Percentiles rank a stretch among this genome's conserved stretches.
Conservation (phyloP, 2,329 filamentous ascomycete genomes). For the Xylariaceae sp. region DNA sequence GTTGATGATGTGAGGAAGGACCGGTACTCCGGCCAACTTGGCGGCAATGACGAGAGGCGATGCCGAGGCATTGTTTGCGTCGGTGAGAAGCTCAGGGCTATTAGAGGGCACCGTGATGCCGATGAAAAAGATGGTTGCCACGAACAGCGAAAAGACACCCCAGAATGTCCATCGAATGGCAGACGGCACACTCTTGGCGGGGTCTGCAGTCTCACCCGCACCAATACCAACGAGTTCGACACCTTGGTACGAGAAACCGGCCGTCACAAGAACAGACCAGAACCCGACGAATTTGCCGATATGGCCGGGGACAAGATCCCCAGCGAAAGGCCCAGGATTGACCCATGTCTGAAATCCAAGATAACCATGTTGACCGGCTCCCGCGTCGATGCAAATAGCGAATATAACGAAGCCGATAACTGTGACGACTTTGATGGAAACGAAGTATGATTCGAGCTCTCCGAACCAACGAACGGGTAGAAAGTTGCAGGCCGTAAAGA, state of each 20-base stretch:
- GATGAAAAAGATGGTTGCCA: constrained; percentile 63
- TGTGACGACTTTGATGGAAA: constrained; percentile 71
- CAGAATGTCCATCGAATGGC: constrained; percentile 73
- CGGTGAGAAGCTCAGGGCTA: constrained; percentile 49
- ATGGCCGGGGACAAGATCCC: constrained; percentile 51
- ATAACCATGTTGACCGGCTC: constrained; percentile 64
- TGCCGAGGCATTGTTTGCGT: constrained; percentile 54
- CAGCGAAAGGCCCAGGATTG: constrained; percentile 62
- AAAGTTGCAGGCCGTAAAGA: constrained; percentile 66
- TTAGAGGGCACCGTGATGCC: constrained; percentile 65
- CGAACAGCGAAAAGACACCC: constrained; percentile 67
- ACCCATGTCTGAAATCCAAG: constrained; percentile 71
- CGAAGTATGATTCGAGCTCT: constrained; percentile 75
- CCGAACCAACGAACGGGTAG: constrained; percentile 69
- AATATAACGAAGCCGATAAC: constrained; percentile 74
- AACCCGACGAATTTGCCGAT: constrained; percentile 64
- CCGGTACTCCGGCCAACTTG: constrained; percentile 57
- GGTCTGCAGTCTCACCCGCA: constrained; percentile 72
- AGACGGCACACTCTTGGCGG: constrained; percentile 64
- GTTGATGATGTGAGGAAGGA: constrained; percentile 69
- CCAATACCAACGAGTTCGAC: constrained; percentile 73
- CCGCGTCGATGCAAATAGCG: constrained; percentile 69
- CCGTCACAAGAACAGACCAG: constrained; percentile 64
- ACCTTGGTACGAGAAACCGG: constrained; percentile 68
- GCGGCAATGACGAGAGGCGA: constrained; percentile 62